Evolutionary conservation across 2,329 filamentous ascomycete genomes (phyloP).

Genomic region (Aspergillus alliaceus): DNA sequence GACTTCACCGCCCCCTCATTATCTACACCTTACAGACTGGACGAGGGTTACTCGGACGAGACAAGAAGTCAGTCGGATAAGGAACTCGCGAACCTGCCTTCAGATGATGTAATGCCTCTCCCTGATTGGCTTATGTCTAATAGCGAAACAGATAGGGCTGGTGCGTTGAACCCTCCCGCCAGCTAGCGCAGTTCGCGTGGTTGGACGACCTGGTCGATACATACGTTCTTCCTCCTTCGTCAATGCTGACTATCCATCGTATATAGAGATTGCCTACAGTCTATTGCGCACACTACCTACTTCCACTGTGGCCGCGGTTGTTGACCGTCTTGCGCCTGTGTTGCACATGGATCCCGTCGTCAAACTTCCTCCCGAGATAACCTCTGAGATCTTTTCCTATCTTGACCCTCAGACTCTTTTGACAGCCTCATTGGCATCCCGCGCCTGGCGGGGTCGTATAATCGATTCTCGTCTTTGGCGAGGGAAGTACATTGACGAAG

Average conservation of each 20-base stretch:
- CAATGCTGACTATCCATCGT: conserved; percentile 16
- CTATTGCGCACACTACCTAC: conserved; percentile 78
- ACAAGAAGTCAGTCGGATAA: conserved; percentile 50
- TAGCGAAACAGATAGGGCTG: conserved; percentile 56
- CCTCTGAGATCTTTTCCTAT: conserved; percentile 82
- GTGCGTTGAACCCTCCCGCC: conserved; percentile 37
- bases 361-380: conserved; percentile 85
- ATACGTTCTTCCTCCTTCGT: not conserved
- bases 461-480: conserved; percentile 87
- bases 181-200: conserved; percentile 5
- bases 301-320: conserved; percentile 74
- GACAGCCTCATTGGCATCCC: conserved; percentile 74
- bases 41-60: conserved; percentile 87
- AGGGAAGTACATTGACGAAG: conserved; percentile 76
- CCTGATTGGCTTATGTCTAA: conserved; percentile 57
- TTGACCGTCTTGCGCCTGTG: conserved; percentile 75
- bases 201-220: not conserved
- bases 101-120: conserved; percentile 45
- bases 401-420: conserved; percentile 80
- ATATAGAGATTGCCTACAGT: conserved; percentile 73
- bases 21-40: conserved; percentile 58
- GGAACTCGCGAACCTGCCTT: conserved; percentile 33
- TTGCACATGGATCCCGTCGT: conserved; percentile 91
- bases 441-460: conserved; percentile 77
- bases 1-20: conserved; percentile 30